phyloP scores from a whole-genome alignment of 2,329 filamentous ascomycete species.

The Penicillium verrucosum region DNA sequence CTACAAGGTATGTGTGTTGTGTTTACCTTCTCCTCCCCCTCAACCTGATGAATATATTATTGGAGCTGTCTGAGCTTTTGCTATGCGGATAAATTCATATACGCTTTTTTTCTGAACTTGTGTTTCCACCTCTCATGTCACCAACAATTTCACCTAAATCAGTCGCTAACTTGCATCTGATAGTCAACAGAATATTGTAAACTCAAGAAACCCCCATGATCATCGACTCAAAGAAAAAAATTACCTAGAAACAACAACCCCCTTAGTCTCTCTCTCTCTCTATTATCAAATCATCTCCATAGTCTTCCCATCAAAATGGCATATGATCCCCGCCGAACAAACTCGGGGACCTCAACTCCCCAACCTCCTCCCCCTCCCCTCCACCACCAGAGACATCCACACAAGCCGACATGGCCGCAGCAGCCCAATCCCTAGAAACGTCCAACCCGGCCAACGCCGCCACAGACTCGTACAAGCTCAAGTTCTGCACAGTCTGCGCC shows the following conservation, averaged over 20 bases:
- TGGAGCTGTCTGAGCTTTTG: conserved; percentile 71
- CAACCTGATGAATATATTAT: conserved; percentile 61
- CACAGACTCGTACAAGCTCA: conserved; percentile 74
- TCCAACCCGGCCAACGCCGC: background rate
- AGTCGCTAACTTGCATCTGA: conserved; percentile 24
- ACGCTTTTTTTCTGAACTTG: conserved; percentile 45
- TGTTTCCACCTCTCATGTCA: conserved; percentile 5
- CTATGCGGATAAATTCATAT: conserved; percentile 61
- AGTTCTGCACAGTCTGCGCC: conserved; percentile 97
- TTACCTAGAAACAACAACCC: conserved; percentile 8
- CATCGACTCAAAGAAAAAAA: conserved; percentile 4
- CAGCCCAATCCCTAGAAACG: conserved; percentile 9
- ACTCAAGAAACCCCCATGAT: conserved; percentile 36
- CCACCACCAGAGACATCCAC: conserved; percentile 34
- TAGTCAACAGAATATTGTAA: conserved; percentile 35
- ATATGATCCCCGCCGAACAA: conserved; percentile 51
- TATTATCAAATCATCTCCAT: conserved; percentile 13
- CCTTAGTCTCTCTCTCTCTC: conserved; percentile 7
- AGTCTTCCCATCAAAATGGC: conserved; percentile 40
- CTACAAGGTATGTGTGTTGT: conserved; percentile 28
- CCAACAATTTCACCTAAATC: background rate
- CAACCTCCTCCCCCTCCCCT: conserved; percentile 51
- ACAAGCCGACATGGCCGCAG: conserved; percentile 25
- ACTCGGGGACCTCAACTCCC: conserved; percentile 44
- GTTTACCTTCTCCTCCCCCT: conserved; percentile 5